Conservation (phyloP, 805 yeast species). For the Candida golubevii region DNA sequence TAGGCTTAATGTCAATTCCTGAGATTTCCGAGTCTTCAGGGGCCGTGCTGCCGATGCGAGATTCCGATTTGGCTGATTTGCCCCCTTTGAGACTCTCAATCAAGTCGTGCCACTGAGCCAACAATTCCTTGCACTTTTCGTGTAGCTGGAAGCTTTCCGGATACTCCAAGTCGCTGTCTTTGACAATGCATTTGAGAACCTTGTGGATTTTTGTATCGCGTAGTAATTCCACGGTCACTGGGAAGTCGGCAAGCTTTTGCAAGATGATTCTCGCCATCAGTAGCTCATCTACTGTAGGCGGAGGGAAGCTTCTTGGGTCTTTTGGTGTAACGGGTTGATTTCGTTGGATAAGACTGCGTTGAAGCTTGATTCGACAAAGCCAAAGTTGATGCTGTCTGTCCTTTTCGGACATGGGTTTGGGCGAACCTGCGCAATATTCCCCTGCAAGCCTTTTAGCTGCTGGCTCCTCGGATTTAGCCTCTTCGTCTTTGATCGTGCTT, state of each 20-base stretch:
- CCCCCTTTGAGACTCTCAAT: conserved; percentile 36
- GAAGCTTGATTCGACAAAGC: conserved; percentile 46
- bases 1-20: conserved; percentile 8
- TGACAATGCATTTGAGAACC: conserved; percentile 46
- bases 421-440: conserved; percentile 1
- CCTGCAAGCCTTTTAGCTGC: neutral
- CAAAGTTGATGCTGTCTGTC: conserved; percentile 44
- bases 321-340: conserved; percentile 36
- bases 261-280: conserved; percentile 38
- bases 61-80: conserved; percentile 13
- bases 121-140: conserved; percentile 38
- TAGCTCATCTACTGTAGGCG: conserved; percentile 44
- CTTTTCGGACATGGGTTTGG: conserved; percentile 18
- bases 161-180: conserved; percentile 36
- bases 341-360: conserved; percentile 46
- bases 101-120: conserved; percentile 38
- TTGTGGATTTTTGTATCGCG: conserved; percentile 47
- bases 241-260: conserved; percentile 39
- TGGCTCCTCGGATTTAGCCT: conserved; percentile 2
- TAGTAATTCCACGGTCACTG: conserved; percentile 38
- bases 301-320: conserved; percentile 30
- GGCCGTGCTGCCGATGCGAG: conserved; percentile 12
- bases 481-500: neutral
- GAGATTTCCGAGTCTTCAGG: conserved; percentile 15
- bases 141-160: conserved; percentile 44